Evolutionary conservation across 2,329 filamentous ascomycete genomes (phyloP).

Genomic region (Zymoseptoria tritici): DNA sequence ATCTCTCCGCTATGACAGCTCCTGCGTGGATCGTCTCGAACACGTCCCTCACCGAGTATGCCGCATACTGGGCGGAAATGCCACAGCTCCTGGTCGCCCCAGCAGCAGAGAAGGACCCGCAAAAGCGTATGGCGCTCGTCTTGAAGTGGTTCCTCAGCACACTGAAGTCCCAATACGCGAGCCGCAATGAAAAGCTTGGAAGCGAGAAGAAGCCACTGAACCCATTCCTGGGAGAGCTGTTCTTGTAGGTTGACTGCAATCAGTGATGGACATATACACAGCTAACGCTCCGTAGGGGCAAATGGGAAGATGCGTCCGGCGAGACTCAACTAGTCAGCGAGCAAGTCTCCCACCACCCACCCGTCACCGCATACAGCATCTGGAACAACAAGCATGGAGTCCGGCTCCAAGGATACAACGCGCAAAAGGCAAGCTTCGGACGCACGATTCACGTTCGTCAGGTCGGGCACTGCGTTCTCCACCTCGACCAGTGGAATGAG

Average conservation of each 20-base stretch:
- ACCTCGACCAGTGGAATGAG: slow-evolving; percentile 60
- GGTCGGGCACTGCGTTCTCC: slow-evolving; percentile 71
- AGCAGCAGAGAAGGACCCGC: slow-evolving; percentile 67
- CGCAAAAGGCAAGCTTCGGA: slow-evolving; percentile 90
- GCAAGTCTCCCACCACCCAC: slow-evolving; percentile 94
- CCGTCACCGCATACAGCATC: slow-evolving; percentile 89
- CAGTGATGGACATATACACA: background rate
- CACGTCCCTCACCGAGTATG: slow-evolving; percentile 50
- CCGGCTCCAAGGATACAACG: slow-evolving; percentile 74
- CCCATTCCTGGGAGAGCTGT: slow-evolving; percentile 90
- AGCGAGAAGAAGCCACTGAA: slow-evolving; percentile 98
- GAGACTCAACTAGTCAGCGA: slow-evolving; percentile 83
- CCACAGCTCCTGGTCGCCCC: slow-evolving; percentile 69
- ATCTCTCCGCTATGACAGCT: slow-evolving; percentile 49
- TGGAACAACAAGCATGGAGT: slow-evolving; percentile 79
- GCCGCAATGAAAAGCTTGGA: slow-evolving; percentile 68
- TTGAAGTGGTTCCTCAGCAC: slow-evolving; percentile 94
- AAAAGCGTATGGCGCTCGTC: slow-evolving; percentile 78
- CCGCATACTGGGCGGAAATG: slow-evolving; percentile 51
- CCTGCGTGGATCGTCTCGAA: slow-evolving; percentile 50
- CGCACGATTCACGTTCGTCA: slow-evolving; percentile 84
- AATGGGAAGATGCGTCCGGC: slow-evolving; percentile 76
- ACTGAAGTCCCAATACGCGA: slow-evolving; percentile 76
- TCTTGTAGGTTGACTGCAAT: slow-evolving; percentile 43
- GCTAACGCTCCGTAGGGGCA: slow-evolving; percentile 42